A percentile compares a stretch with the other conserved stretches of the same genome.
Conservation (phyloP, 2,329 filamentous ascomycete genomes). For the Zasmidium cellare region DNA sequence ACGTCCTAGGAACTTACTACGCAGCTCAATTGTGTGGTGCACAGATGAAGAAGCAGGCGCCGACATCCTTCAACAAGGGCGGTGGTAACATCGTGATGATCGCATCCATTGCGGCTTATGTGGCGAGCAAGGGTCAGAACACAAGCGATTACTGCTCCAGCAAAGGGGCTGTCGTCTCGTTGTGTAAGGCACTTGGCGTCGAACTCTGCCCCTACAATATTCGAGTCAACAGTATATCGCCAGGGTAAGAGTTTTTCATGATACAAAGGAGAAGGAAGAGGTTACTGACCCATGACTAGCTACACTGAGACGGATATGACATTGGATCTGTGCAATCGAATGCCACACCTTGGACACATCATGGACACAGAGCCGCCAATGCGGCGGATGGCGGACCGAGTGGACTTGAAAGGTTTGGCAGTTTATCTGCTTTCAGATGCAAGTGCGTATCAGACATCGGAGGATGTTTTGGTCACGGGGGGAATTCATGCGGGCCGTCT, state of each 20-base stretch:
- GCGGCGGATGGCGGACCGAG: constrained; percentile 39
- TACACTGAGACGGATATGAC: constrained; percentile 41
- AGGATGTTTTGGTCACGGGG: constrained; percentile 41
- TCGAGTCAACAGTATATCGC: constrained; percentile 7
- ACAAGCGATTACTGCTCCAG: constrained; percentile 8
- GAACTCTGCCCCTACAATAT: neutral
- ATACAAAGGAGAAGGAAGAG: no score
- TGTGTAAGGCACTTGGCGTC: constrained; percentile 2
- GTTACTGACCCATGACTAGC: constrained; percentile 15
- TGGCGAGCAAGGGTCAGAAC: constrained; percentile 7
- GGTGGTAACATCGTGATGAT: constrained; percentile 3
- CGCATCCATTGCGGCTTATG: constrained; percentile 1
- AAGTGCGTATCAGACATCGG: constrained; percentile 40
- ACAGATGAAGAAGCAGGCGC: constrained; percentile 1
- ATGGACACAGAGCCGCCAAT: constrained; percentile 44
- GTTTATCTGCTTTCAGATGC: constrained; percentile 43
- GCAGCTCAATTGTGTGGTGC: neutral
- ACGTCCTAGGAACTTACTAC: constrained; percentile 1
- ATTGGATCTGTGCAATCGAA: constrained; percentile 28
- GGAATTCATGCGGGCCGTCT: constrained; percentile 38
- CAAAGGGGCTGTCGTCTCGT: constrained; percentile 1
- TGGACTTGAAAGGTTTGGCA: constrained; percentile 41
- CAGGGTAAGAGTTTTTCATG: no score
- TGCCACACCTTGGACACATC: constrained; percentile 34
- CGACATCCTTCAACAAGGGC: neutral